A percentile compares a stretch with the other conserved stretches of the same genome.
phyloP scores from a whole-genome alignment of 495 filamentous ascomycete genomes.

The Aspergillus incahuasiensis region DNA sequence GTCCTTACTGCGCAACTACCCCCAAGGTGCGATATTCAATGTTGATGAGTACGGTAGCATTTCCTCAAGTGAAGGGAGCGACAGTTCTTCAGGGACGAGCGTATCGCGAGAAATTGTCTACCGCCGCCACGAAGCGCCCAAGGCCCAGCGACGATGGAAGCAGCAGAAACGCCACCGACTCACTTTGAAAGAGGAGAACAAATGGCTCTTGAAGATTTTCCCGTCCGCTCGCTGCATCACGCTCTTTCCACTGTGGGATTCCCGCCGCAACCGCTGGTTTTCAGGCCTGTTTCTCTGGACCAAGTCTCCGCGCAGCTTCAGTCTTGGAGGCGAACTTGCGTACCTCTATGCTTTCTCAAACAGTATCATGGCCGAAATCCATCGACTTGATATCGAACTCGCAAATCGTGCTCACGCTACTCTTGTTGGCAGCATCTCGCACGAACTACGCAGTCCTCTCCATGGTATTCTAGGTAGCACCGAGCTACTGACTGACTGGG shows the following conservation, averaged over 20 bases:
- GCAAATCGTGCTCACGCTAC: slow-evolving; percentile 50
- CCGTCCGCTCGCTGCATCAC: slow-evolving; percentile 8
- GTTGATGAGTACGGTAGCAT: slow-evolving; percentile 38
- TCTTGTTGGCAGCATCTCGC: slow-evolving; percentile 51
- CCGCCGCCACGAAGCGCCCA: neutral
- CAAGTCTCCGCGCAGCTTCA: slow-evolving; percentile 29
- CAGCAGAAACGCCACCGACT: slow-evolving; percentile 16
- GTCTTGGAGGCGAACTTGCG: slow-evolving; percentile 34
- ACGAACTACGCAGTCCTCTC: slow-evolving; percentile 12
- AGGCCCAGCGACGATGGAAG: slow-evolving; percentile 35
- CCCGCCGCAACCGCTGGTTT: slow-evolving; percentile 54
- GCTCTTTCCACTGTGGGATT: slow-evolving; percentile 51
- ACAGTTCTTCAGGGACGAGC: neutral
- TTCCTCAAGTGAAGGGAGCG: slow-evolving; percentile 13
- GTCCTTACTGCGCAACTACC: slow-evolving; percentile 40
- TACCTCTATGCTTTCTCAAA: slow-evolving; percentile 51
- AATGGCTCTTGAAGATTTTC: slow-evolving; percentile 2
- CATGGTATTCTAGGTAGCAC: slow-evolving; percentile 14
- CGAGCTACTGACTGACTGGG: slow-evolving; percentile 11
- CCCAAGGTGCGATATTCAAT: slow-evolving; percentile 52
- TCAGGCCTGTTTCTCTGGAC: slow-evolving; percentile 52
- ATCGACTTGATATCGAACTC: slow-evolving; percentile 38
- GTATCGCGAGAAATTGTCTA: slow-evolving; percentile 8
- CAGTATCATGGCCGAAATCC: slow-evolving; percentile 54
- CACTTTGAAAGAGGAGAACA: slow-evolving; percentile 3